phyloP scores from a whole-genome alignment of 495 filamentous ascomycete genomes.

The Penicillium daleae region DNA sequence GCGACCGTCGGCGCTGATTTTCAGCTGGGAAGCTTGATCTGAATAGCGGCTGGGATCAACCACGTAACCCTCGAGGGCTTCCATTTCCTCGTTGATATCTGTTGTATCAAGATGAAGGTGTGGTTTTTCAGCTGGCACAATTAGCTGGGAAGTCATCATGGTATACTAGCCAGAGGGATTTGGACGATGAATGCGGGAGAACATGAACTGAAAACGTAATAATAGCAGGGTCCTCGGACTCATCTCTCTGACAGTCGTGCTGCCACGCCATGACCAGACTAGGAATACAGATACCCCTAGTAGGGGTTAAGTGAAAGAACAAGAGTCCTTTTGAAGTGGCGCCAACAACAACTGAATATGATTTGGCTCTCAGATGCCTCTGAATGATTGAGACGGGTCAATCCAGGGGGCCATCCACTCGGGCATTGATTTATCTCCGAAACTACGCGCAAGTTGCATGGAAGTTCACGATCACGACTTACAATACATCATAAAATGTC shows the following conservation, averaged over 20 bases:
- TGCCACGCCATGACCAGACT: neutral
- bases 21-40: constrained; percentile 16
- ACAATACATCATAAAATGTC: neutral
- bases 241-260: neutral
- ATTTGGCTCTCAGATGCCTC: neutral
- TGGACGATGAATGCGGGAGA: neutral
- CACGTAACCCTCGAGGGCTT: constrained; percentile 24
- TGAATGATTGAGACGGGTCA: neutral
- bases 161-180: neutral
- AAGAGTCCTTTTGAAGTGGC: neutral
- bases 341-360: neutral
- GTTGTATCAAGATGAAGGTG: neutral
- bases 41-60: constrained; percentile 23
- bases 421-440: neutral
- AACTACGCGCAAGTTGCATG: neutral
- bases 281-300: neutral
- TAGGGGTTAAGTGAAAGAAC: neutral
- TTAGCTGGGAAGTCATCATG: neutral
- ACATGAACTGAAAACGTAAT: neutral
- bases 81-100: constrained; percentile 19
- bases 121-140: neutral
- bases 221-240: neutral
- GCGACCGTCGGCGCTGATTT: constrained; percentile 15
- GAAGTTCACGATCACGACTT: neutral
- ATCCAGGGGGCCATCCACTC: neutral